Conservation (phyloP, 768 basidiomycete species). For the Leucogyrophana mollusca region DNA sequence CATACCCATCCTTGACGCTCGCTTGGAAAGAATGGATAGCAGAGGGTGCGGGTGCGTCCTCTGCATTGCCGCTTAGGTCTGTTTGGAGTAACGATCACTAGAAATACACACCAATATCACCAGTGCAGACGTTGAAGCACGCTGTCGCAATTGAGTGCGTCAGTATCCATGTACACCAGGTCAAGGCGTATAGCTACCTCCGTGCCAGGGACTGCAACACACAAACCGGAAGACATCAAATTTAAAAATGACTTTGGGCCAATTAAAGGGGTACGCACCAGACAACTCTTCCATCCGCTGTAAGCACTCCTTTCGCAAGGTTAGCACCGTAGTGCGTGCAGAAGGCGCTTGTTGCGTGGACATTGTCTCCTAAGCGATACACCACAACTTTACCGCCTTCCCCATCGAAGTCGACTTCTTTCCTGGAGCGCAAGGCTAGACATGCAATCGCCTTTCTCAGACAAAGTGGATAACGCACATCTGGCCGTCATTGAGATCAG, state of each 20-base stretch:
- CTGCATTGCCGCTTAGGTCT: constrained; percentile 34
- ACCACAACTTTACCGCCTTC: constrained; percentile 76
- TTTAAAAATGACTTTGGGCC: neutral
- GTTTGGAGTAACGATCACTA: neutral
- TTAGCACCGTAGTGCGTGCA: constrained; percentile 95
- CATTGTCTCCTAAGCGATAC: constrained; percentile 69
- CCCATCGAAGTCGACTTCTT: constrained; percentile 75
- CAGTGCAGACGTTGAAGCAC: constrained; percentile 84
- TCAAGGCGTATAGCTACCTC: constrained; percentile 48
- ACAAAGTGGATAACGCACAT: constrained; percentile 36
- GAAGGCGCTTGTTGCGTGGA: constrained; percentile 78
- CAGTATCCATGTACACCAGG: too few species aligned
- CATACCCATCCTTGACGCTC: constrained; percentile 65
- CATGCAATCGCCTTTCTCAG: neutral
- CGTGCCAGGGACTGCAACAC: constrained; percentile 90
- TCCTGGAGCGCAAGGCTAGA: constrained; percentile 45
- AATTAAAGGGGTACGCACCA: constrained; percentile 55
- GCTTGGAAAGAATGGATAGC: constrained; percentile 79
- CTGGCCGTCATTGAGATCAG: constrained; percentile 52
- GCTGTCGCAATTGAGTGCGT: too few species aligned
- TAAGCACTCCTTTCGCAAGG: constrained; percentile 76
- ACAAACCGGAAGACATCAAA: neutral
- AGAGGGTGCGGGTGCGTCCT: constrained; percentile 86
- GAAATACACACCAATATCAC: constrained; percentile 63
- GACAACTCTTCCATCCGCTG: constrained; percentile 74